Evolutionary conservation across 2,329 filamentous ascomycete species (phyloP).

Genomic region (Lasiodiplodia hormozganensis): DNA sequence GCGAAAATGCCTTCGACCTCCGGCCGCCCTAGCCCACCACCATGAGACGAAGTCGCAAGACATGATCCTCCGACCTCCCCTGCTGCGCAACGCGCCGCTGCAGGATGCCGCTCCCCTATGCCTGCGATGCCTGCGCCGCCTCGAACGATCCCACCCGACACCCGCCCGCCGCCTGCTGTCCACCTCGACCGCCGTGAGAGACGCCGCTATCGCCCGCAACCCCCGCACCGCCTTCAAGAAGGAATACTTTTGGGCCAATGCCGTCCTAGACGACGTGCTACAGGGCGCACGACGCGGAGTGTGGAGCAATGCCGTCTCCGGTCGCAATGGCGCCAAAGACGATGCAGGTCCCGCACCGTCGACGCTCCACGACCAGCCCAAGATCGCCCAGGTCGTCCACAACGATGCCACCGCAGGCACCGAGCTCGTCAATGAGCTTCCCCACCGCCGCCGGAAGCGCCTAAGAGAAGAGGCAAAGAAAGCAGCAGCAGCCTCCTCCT

Average conservation of each 20-base stretch:
- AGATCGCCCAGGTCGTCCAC: slow-evolving; percentile 29
- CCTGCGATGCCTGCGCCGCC: slow-evolving; percentile 43
- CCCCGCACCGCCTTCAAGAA: slow-evolving; percentile 43
- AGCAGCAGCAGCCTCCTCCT: slow-evolving; percentile 31
- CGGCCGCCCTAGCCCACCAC: background rate
- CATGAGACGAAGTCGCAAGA: slow-evolving; percentile 36
- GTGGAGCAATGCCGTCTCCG: slow-evolving; percentile 40
- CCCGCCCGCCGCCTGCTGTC: slow-evolving; percentile 41
- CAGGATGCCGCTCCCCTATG: slow-evolving; percentile 42
- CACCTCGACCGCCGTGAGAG: slow-evolving; percentile 36
- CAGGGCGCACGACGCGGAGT: slow-evolving; percentile 39
- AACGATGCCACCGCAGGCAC: slow-evolving; percentile 31
- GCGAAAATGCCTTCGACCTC: background rate
- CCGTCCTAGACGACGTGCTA: slow-evolving; percentile 42
- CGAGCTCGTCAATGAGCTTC: slow-evolving; percentile 37
- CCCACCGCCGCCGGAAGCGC: slow-evolving; percentile 44
- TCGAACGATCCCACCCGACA: slow-evolving; percentile 34
- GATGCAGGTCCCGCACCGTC: slow-evolving; percentile 25
- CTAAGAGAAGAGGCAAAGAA: slow-evolving; percentile 36
- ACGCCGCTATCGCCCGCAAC: slow-evolving; percentile 41
- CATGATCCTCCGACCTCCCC: slow-evolving; percentile 46
- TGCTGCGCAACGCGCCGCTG: slow-evolving; percentile 39
- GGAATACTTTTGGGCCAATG: slow-evolving; percentile 50
- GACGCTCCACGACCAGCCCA: slow-evolving; percentile 28
- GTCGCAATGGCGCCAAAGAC: slow-evolving; percentile 30